Evolutionary conservation across 345 rosid genomes (phyloP), one percentile per base, ranked within the genome.

Genomic region (Trapa bicornis): DNA sequence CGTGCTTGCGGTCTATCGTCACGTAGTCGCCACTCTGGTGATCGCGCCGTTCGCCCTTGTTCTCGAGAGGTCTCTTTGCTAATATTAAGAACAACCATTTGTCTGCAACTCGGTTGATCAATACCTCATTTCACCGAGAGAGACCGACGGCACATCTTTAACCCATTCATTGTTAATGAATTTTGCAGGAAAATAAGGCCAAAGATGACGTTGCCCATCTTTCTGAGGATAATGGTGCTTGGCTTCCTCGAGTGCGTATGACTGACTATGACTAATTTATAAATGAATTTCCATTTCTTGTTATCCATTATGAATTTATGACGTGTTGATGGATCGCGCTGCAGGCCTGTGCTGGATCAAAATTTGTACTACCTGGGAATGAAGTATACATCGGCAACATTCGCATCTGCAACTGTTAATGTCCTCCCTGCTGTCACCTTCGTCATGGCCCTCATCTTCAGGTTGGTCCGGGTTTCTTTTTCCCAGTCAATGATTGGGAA

Each of bases 341-440:
- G 29, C 84, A 94, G 99, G 80, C 97, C 98, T 17, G 89, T 93
- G 70, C 72, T 93, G 71, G 99, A 90, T 73, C 97, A 90, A 79
- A 93, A 93, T 72, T 56, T 90, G 37, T 93, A 86, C 75, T 86
- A 80, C 71, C 45, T 88, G 68, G 99, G 99, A 52, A 80, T 93
- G 97, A 83, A 90, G 77, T 75, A 77, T 78, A 90, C 99, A 32
- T 81, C 95, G 0, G 97, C 99, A 56, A 94, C 98, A 41, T 90
- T 85, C 71, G 74, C 89, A 65, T 86, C 96, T 0, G 91, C 96
- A 14, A 73, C 78, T 17, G 72, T 80, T 74, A 94, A 90, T 71
- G 70, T 84, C 77, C 96, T 94, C 70, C 99, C 99, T 0, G 99
- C 99, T 37, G 38, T 90, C 60, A 91, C 99, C 61, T 88, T 94